These are phyloP conservation scores for Capsella bursapastoris DNA, from an alignment of 345 rosid genomes.

Conservation along the genomic window DNA sequence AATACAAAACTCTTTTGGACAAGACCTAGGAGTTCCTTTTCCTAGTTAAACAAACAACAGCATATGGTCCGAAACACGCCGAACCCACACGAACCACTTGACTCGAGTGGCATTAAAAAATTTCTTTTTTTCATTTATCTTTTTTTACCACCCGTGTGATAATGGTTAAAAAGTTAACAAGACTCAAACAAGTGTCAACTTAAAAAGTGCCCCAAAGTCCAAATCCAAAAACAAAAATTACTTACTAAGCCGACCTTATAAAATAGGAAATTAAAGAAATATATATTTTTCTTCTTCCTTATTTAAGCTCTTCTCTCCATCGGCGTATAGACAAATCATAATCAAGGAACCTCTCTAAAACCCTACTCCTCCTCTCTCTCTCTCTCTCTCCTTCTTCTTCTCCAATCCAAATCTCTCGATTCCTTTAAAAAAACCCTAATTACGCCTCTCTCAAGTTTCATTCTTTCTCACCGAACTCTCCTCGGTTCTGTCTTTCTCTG, in stretches of 20 bases:
- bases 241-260: neutral
- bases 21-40: neutral
- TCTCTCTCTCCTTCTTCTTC: neutral
- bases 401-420: constrained; percentile 13
- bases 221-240: neutral
- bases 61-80: neutral
- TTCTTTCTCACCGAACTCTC: constrained; percentile 1
- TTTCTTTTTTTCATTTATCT: neutral
- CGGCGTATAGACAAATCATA: neutral
- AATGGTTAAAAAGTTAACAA: constrained; percentile 2
- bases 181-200: constrained; percentile 14
- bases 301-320: neutral
- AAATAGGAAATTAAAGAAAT: neutral
- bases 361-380: constrained; percentile 23
- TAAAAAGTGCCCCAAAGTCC: neutral
- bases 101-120: neutral
- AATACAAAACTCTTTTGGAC: neutral
- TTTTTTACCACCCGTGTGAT: neutral
- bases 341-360: constrained; percentile 42
- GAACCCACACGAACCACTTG: constrained; percentile 16
- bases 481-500: constrained; percentile 42
- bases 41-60: neutral
- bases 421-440: neutral
- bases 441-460: neutral
- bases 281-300: constrained; percentile 22